Base-by-base conservation (phyloP, 805 yeast species). In the Pichia kluyveri region DNA sequence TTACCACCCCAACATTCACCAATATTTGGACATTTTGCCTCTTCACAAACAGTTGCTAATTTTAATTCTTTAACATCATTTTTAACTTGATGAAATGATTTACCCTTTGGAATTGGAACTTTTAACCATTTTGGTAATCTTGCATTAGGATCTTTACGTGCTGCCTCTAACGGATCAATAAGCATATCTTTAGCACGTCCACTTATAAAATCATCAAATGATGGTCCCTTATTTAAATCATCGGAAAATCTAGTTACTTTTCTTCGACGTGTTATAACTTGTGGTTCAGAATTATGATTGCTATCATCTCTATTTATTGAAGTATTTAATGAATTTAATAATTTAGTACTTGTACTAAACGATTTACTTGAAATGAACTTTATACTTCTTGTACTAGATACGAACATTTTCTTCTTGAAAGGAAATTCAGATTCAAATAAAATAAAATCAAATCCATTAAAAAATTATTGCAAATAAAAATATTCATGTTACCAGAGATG, bases 1-100 rank as follows among this genome's bases (percentile, higher is more conserved):
- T 82, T 79, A 31, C 99, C 99, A 48, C 99, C 98, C 99, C 99
- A 93, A 68, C 99, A 93, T 65, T 93, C 99, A 45, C 98, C 96
- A 53, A 93, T 93, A 65, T 93, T 93, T n/a, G 99, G 99, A 68
- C 99, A 93, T 61, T 93, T 83, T 5, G 99, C 99, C 61, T 93
- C 99, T 67, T 93, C 98, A 68, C 99, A 93, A 31, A 93, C 99
- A 0, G 99, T 93, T 37, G 96, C 84, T 45, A 93, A 71, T 54
- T 88, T 87, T 51, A 93, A 71, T 50, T 95, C 97, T 51, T 88
- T 75, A 34, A 93, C 82, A 61, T 93, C 99, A 43, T 79, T 76
- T 61, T 91, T 89, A 56, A 93, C 72, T 56, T 80, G 82, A 57
- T 82, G 82, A 65, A 79, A 93, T 28, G 85, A 82, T 53, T 81